Evolutionary conservation across 1,284 basidiomycete genomes (phyloP), one percentile per base, ranked within the genome.

Genomic region (Abortiporus biennis): DNA sequence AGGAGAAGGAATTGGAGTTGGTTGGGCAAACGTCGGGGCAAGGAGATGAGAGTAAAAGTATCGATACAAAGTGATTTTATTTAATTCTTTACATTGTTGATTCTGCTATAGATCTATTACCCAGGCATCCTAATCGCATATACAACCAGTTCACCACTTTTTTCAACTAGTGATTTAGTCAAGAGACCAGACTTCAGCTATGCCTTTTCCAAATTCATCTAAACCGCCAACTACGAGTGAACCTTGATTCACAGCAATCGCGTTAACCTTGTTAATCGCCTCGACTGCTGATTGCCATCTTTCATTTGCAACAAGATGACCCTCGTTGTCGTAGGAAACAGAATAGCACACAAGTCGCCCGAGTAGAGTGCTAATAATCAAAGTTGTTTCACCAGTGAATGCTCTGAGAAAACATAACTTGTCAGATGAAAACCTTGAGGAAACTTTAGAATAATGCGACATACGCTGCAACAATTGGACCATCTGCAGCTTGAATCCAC

Each of bases 401-500:
- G 65, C 57, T 52, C 83, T 85, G 42, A 4, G 33, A 13, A 35
- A 4, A 36, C 33, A 17, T n/a, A 45, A 8, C 27, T 29, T 23
- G 23, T 45, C 30, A 46, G 31, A 42, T 45, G 31, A n/a, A 16
- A 50, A 24, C 24, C 16, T n/a, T 33, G 42, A 32, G 43, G 24
- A 32, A 41, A 35, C 5, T 38, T 12, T 2, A 6, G 34, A 8
- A 29, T 22, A 12, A 37, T 38, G 37, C 23, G 29, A 61, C 78
- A 44, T 54, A 86, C 85, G 81, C 49, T 9, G 74, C 74, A 41
- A 85, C 80, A 19, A 89, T 63, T 15, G 85, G 83, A 2, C 85
- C 85, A 46, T 84, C 75, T 1, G 78, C 80, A 15, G 79, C 65
- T 45, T 78, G 74, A 32, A 64, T 47, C 22, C 70, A 57, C 30